Evolutionary conservation across 1,284 basidiomycete species (phyloP).

Genomic region (Cryptococcus sp.): DNA sequence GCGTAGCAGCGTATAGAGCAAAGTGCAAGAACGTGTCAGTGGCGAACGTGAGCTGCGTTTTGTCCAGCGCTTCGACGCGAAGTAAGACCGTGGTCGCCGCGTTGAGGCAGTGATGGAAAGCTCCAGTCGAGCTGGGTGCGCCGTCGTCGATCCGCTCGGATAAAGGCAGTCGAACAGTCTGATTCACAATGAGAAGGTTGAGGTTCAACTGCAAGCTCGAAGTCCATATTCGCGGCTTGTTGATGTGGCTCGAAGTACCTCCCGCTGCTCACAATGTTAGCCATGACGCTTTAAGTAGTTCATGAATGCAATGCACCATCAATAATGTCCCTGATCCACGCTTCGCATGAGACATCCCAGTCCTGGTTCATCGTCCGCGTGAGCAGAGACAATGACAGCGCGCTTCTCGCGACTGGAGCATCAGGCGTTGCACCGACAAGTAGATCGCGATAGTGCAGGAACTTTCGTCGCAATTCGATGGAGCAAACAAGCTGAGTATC

Average conservation of each 20-base stretch:
- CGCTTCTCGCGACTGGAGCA: conserved; percentile 23
- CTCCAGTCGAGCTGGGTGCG: conserved; percentile 28
- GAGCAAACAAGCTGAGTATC: conserved; percentile 40
- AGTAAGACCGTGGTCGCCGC: conserved; percentile 36
- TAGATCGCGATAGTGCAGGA: conserved; percentile 37
- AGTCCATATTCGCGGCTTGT: conserved; percentile 41
- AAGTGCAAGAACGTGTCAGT: conserved; percentile 46
- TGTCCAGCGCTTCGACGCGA: conserved; percentile 32
- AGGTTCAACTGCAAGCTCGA: conserved; percentile 37
- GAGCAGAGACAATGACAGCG: conserved; percentile 33
- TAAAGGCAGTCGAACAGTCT: conserved; percentile 37
- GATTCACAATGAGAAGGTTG: conserved; percentile 42
- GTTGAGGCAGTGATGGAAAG: conserved; percentile 40
- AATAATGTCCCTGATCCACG: conserved; percentile 42
- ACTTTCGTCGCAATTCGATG: conserved; percentile 36
- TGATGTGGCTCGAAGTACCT: conserved; percentile 27
- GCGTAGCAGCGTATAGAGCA: conserved; percentile 41
- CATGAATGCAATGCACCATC: conserved; percentile 25
- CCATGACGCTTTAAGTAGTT: not conserved
- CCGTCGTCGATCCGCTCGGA: conserved; percentile 29
- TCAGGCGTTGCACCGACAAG: conserved; percentile 17
- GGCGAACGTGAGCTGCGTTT: conserved; percentile 35
- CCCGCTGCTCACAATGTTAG: conserved; percentile 20
- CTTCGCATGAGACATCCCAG: conserved; percentile 33
- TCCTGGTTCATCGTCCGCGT: conserved; percentile 42